Base-by-base conservation (phyloP, 2,329 filamentous ascomycete species). In the Magnaporthiopsis rhizophila region DNA sequence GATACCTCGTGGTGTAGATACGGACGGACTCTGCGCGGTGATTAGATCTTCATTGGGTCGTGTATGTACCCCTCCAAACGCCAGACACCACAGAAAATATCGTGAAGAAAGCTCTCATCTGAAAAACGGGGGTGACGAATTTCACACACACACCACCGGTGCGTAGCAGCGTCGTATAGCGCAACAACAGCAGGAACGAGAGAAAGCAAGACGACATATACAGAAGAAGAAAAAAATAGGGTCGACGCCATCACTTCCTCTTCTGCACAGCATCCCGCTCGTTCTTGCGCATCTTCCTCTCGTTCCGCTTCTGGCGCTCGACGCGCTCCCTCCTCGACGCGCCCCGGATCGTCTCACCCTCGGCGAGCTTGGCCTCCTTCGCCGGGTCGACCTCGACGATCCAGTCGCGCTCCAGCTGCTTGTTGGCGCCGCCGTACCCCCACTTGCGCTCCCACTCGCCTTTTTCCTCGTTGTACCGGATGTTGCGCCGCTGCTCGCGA, bases 361-460 rank as follows among this genome's bases (percentile, higher is more conserved):
- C 83, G 76, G 89, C 85, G 62, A 78, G 77, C 72, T 81, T 79
- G 56, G 79, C 82, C 78, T 91, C 88, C 73, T 86, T 86, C 75
- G 89, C 86, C 75, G 89, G 86, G 73, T 97, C 89, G 64, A 99
- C 88, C 84, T 98, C 95, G 65, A 97, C 91, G 70, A 97, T 80
- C 90, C 93, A 96, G 72, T 96, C 88, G 68, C 86, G 82, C 77
- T 96, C 89, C 26, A 86, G 89, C 67, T 88, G 87, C 81, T 95
- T 94, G 77, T 95, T 95, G 75, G 90, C 88, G 66, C 89, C 93
- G 80, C 94, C 90, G 80, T 95, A 97, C 0, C 95, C 95, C 92
- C 94, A 99, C 77, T 92, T 93, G 67, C 91, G 89, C 74, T 92
- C 90, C 92, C 92, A 98, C 75, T 95, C 90, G 69, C 91, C 90